Evolutionary conservation across 768 basidiomycete species (phyloP).

Genomic region (Lepiota brunneoincarnata): DNA sequence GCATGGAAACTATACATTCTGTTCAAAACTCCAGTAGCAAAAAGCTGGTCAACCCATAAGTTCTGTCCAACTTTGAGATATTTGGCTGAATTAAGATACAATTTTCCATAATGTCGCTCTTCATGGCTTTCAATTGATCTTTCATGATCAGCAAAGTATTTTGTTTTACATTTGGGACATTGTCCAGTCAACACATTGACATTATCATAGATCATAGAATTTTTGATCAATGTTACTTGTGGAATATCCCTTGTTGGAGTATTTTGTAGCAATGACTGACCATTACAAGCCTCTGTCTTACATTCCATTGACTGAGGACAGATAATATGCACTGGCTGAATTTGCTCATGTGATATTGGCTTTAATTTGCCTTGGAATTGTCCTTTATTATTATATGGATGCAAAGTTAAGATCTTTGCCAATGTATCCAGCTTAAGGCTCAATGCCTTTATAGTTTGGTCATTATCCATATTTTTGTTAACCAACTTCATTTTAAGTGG

Average conservation of each 20-base stretch:
- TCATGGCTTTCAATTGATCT: neutral
- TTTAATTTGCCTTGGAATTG: neutral
- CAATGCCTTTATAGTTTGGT: no score
- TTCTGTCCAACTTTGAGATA: constrained; percentile 13
- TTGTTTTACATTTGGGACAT: neutral
- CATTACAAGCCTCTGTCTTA: neutral
- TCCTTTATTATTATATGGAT: neutral
- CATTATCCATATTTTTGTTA: no score
- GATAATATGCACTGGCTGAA: neutral
- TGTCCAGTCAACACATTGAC: neutral
- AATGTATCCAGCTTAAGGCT: neutral
- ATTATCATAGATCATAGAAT: neutral
- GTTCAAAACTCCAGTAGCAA: constrained; percentile 13
- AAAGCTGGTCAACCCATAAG: constrained; percentile 13
- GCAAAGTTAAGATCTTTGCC: neutral
- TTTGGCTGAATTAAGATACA: constrained; percentile 13
- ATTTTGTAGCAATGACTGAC: no score
- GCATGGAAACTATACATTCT: constrained; percentile 16
- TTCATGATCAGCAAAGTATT: neutral
- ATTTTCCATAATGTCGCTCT: no score
- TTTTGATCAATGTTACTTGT: neutral
- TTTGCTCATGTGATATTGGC: neutral
- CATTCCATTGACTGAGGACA: neutral
- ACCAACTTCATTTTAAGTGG: no score
- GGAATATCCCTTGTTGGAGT: neutral